Percentiles rank a stretch among this genome's conserved stretches.
These are phyloP conservation scores for Saccharum hybrid DNA, from an alignment of 202 grass and related monocot species.

Conservation along the genomic window DNA sequence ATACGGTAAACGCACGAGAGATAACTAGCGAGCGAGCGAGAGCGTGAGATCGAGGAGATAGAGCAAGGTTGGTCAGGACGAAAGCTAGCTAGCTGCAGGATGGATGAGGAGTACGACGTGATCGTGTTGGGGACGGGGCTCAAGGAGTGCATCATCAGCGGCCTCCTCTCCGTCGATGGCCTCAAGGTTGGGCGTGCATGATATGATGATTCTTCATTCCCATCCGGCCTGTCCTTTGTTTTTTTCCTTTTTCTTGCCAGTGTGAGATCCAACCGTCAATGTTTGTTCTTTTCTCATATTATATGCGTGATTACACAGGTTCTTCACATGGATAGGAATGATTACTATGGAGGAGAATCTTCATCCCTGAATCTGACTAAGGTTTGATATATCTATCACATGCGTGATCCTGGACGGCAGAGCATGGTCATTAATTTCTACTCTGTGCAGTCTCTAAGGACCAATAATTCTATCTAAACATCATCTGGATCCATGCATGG, in stretches of 20 bases:
- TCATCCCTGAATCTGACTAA: slow-evolving; percentile 77
- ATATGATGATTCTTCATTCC: not conserved
- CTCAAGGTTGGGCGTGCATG: slow-evolving; percentile 62
- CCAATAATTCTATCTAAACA: not conserved
- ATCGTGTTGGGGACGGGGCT: slow-evolving; percentile 94
- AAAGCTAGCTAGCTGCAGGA: not conserved
- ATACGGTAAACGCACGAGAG: not conserved
- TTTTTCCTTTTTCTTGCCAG: too few species aligned
- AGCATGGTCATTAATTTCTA: not conserved
- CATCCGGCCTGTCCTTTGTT: too few species aligned
- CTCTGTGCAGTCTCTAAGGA: not conserved
- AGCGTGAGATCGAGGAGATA: not conserved
- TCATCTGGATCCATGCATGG: too few species aligned
- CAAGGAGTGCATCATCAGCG: slow-evolving; percentile 98
- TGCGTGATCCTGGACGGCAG: not conserved
- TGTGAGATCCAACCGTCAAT: slow-evolving; percentile 15
- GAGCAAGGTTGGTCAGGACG: too few species aligned
- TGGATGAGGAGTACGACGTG: slow-evolving; percentile 98
- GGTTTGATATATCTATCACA: slow-evolving; percentile 34
- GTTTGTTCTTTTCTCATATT: not conserved
- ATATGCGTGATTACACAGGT: slow-evolving; percentile 50
- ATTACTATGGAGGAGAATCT: slow-evolving; percentile 91
- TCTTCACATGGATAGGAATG: slow-evolving; percentile 94
- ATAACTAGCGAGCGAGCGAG: too few species aligned
- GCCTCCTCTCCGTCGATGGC: slow-evolving; percentile 98